These are phyloP conservation scores for Megacollybia marginata DNA, from an alignment of 768 basidiomycete genomes.

Conservation along the genomic window DNA sequence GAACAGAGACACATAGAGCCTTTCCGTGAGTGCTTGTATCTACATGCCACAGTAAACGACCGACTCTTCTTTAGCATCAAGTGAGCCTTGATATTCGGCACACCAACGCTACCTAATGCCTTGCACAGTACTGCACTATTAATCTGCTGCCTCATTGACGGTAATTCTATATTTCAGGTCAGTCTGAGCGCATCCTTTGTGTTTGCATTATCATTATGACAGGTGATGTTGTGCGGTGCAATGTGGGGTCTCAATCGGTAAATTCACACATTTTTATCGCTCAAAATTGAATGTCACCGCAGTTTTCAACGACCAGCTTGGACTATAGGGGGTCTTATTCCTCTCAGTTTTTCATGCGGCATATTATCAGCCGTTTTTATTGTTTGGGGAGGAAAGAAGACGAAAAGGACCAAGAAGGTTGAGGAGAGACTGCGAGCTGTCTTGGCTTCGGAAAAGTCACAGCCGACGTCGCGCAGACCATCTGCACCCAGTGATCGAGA, in stretches of 20 bases:
- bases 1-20: slow-evolving; percentile 72
- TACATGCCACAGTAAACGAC: neutral
- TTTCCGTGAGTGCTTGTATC: slow-evolving; percentile 11
- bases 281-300: neutral
- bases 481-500: slow-evolving; percentile 4
- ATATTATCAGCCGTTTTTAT: slow-evolving; percentile 69
- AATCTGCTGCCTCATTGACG: slow-evolving; percentile 67
- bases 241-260: slow-evolving; percentile 79
- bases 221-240: slow-evolving; percentile 61
- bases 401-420: slow-evolving; percentile 52
- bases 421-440: slow-evolving; percentile 49
- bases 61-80: slow-evolving; percentile 27
- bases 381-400: slow-evolving; percentile 63
- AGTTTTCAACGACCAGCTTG: slow-evolving; percentile 53
- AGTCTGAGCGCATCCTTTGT: slow-evolving; percentile 1
- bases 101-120: too few species aligned
- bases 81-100: slow-evolving; percentile 23
- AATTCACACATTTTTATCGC: slow-evolving; percentile 1
- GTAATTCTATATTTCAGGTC: slow-evolving; percentile 79
- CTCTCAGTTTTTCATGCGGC: slow-evolving; percentile 67
- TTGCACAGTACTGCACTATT: slow-evolving; percentile 50
- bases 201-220: slow-evolving; percentile 1
- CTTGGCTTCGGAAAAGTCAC: slow-evolving; percentile 19
- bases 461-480: slow-evolving; percentile 7
- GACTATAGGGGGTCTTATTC: slow-evolving; percentile 65